Base-by-base conservation (phyloP, 2,329 filamentous ascomycete species). In the Trichoderma semiorbis region DNA sequence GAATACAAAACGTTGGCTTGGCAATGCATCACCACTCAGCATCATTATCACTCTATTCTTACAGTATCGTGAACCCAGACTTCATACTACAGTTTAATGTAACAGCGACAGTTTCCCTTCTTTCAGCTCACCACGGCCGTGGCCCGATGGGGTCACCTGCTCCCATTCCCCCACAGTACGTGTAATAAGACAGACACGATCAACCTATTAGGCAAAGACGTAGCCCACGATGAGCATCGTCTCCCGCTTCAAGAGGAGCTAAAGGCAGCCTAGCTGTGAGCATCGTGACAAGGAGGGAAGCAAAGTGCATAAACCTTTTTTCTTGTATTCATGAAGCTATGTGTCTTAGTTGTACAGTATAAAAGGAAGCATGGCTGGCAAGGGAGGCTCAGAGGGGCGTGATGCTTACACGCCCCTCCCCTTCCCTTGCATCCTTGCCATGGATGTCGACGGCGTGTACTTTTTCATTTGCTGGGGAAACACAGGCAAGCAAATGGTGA, bases 121-220 rank as follows among this genome's bases (percentile, higher is more conserved):
- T 26, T 57, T 67, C 64, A 67, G 64, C 64, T 67, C 50, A 58
- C 64, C 50, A 58, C 50, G 50, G 18, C 64, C 64, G 50, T 67
- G 64, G 64, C 43, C 21, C 64, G 64, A 67, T 67, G 64, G 39
- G 64, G 64, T 67, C 64, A 67, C 21, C 64, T 67, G 64, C 50
- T 58, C 50, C 16, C 28, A 21, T 47, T 39, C 32, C 64, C 32
- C 64, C 50, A 47, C 62, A 47, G 34, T 50, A 30, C 24, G n/a
- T 32, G 21, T 32, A 32, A 24, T 50, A 18, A 34, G 24, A 53
- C 8, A 53, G 12, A 32, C 43, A 50, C 62, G 43, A 60, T 43
- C 26, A 65, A 24, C 43, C 24, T 16, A 21, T 28, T 50, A 21
- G 30, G 28, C 18, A 50, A 53, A 34, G 28, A 50, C 30, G 62